Percentiles rank a stretch among this genome's conserved stretches.
Conservation (phyloP, 345 rosid genomes). For the Citrus maxima region DNA sequence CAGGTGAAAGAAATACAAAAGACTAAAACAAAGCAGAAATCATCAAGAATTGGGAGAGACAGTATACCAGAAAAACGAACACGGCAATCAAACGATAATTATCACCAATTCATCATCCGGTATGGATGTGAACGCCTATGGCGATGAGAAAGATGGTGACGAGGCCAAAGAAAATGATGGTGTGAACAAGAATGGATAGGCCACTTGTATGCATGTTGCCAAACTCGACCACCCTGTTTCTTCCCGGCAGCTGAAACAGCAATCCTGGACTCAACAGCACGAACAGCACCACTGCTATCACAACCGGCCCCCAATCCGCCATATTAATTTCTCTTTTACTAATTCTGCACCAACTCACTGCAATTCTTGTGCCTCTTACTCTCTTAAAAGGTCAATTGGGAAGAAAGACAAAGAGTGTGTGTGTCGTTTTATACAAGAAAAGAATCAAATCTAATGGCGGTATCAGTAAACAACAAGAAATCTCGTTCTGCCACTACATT, state of each 20-base stretch:
- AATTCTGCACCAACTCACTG: neutral
- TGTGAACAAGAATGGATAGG: constrained; percentile 63
- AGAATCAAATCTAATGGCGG: constrained; percentile 3
- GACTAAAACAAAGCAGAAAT: too few species aligned
- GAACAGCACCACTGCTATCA: constrained; percentile 76
- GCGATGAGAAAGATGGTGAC: constrained; percentile 74
- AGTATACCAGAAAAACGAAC: too few species aligned
- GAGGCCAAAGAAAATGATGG: constrained; percentile 77
- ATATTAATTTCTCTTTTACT: constrained; percentile 14
- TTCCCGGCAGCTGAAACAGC: constrained; percentile 81
- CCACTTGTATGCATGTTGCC: constrained; percentile 80
- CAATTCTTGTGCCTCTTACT: neutral
- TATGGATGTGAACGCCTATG: constrained; percentile 67
- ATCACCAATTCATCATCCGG: constrained; percentile 27
- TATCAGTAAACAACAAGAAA: constrained; percentile 12
- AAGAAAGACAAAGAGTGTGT: too few species aligned
- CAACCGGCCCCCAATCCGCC: constrained; percentile 99
- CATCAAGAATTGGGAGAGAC: too few species aligned
- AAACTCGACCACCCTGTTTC: constrained; percentile 50
- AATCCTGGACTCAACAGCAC: constrained; percentile 78
- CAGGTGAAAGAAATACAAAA: too few species aligned
- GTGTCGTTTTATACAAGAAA: neutral
- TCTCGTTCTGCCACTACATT: neutral
- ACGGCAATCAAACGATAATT: too few species aligned
- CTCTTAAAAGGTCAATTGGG: neutral